Conservation (phyloP, 1,284 basidiomycete species). For the Cryptococcus sp. region DNA sequence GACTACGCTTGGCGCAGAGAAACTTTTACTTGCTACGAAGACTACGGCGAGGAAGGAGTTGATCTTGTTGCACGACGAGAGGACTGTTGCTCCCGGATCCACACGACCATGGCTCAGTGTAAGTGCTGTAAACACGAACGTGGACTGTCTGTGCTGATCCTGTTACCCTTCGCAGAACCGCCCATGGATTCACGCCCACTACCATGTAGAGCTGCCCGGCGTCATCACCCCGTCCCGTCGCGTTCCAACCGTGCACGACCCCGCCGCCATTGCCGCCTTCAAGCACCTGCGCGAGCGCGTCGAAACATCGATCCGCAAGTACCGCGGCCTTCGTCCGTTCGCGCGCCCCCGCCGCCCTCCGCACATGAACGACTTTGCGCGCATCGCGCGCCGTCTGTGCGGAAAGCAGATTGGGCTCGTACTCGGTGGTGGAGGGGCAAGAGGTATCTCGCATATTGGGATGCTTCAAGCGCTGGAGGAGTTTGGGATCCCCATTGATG, state of each 20-base stretch:
- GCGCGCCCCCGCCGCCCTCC: constrained; percentile 69
- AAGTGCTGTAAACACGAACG: constrained; percentile 11
- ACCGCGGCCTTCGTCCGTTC: constrained; percentile 67
- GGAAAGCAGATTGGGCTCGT: constrained; percentile 92
- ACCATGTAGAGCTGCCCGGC: constrained; percentile 50
- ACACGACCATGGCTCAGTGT: constrained; percentile 96
- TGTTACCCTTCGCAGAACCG: constrained; percentile 60
- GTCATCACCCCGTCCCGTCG: constrained; percentile 60
- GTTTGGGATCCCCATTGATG: constrained; percentile 87
- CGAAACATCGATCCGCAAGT: constrained; percentile 82
- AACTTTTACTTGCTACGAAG: constrained; percentile 80
- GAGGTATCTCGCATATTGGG: constrained; percentile 90
- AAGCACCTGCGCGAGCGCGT: constrained; percentile 79
- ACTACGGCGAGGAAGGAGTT: constrained; percentile 97
- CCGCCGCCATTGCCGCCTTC: constrained; percentile 78
- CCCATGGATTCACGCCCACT: constrained; percentile 68
- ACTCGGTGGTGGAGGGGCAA: constrained; percentile 91
- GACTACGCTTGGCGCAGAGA: constrained; percentile 54
- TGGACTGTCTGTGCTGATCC: too few species aligned
- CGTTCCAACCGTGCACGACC: constrained; percentile 63
- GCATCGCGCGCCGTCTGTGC: constrained; percentile 84
- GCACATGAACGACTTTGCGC: constrained; percentile 86
- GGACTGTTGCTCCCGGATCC: constrained; percentile 82
- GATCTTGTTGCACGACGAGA: constrained; percentile 87
- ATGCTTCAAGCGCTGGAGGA: constrained; percentile 88